A percentile compares a stretch with the other conserved stretches of the same genome.
These are phyloP conservation scores for Nemania abortiva DNA, from an alignment of 2,329 filamentous ascomycete genomes.

Conservation along the genomic window DNA sequence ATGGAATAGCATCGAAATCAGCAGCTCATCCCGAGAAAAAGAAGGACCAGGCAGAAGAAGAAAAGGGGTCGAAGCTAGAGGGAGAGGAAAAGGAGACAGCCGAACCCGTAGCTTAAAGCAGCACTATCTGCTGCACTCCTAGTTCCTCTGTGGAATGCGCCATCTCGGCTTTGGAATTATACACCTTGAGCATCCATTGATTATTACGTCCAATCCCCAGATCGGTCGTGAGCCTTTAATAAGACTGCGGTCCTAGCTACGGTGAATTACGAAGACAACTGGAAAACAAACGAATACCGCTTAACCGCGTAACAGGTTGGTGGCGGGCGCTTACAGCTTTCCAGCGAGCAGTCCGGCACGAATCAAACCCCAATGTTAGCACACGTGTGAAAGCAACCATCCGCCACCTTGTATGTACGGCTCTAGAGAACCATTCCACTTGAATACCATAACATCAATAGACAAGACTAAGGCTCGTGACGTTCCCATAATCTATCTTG, in stretches of 20 bases:
- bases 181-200: background rate
- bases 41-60: conserved; percentile 5
- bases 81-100: conserved; percentile 25
- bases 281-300: background rate
- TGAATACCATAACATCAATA: background rate
- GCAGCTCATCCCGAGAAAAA: conserved; percentile 36
- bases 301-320: background rate
- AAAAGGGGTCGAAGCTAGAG: conserved; percentile 10
- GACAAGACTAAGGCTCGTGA: background rate
- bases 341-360: background rate
- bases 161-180: background rate
- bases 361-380: background rate
- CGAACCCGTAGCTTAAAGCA: conserved; percentile 12
- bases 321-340: background rate
- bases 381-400: background rate
- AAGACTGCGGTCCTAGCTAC: background rate
- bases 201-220: background rate
- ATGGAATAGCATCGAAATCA: conserved; percentile 56
- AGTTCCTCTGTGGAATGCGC: background rate
- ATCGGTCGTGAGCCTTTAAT: background rate
- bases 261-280: background rate
- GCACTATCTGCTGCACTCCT: background rate
- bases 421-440: background rate
- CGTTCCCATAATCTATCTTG: background rate
- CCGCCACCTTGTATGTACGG: background rate